A percentile compares a stretch with the other conserved stretches of the same genome.
phyloP scores from a whole-genome alignment of 2,329 filamentous ascomycete species.

The Trichoderma koningii region DNA sequence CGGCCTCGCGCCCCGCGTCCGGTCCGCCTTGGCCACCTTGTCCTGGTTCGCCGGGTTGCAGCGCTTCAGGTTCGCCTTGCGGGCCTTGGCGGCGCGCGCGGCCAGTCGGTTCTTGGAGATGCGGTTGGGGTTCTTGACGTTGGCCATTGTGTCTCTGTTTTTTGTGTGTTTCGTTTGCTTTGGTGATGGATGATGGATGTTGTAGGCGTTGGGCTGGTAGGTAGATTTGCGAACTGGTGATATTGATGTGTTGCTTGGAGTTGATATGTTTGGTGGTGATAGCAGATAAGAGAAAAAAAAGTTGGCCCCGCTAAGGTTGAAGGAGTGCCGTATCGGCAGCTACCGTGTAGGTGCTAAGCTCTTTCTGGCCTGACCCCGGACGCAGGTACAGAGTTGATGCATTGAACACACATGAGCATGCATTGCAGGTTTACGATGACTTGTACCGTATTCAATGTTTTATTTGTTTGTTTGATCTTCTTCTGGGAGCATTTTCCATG shows the following conservation, averaged over 20 bases:
- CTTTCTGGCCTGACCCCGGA: constrained; percentile 15
- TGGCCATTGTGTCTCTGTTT: constrained; percentile 46
- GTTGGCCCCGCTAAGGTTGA: constrained; percentile 13
- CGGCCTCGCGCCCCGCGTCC: constrained; percentile 52
- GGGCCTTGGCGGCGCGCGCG: constrained; percentile 48
- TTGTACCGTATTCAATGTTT: background rate
- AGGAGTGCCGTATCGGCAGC: background rate
- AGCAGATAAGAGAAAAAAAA: constrained; percentile 17
- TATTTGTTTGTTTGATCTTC: background rate
- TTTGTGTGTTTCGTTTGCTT: too few relatives aligned
- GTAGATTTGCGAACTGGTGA: background rate
- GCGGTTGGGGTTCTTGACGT: constrained; percentile 61
- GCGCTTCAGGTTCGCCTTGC: constrained; percentile 48
- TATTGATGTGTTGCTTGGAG: background rate
- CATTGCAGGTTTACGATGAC: background rate
- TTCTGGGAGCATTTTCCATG: background rate
- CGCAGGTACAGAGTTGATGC: background rate
- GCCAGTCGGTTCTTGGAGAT: constrained; percentile 56
- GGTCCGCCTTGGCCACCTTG: constrained; percentile 48
- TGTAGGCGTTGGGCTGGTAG: too few relatives aligned
- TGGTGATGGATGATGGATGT: too few relatives aligned
- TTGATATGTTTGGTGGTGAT: background rate
- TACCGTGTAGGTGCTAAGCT: background rate
- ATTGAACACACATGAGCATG: background rate
- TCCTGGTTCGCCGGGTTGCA: constrained; percentile 43